These are phyloP conservation scores for Panus rudis DNA, from an alignment of 768 basidiomycete species.

Conservation along the genomic window DNA sequence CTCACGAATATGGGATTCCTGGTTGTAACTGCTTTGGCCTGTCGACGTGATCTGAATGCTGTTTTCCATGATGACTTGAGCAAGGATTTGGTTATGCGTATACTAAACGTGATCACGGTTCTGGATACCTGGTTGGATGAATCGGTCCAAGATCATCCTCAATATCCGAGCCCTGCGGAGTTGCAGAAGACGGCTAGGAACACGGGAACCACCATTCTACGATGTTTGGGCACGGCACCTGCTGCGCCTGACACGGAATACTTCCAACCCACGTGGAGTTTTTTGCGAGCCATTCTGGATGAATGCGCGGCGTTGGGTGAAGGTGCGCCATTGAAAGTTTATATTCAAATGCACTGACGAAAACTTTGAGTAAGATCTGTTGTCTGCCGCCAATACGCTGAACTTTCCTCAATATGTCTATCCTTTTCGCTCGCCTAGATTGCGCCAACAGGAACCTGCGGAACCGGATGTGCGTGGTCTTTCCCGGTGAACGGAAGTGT, in stretches of 20 bases:
- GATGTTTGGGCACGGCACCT: constrained; percentile 35
- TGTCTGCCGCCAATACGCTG: not conserved
- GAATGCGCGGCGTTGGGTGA: constrained; percentile 1
- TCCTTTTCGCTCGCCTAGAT: not conserved
- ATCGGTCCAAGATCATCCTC: constrained; percentile 31
- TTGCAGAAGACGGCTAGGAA: constrained; percentile 42
- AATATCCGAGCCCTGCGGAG: constrained; percentile 36
- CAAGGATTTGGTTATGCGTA: constrained; percentile 40
- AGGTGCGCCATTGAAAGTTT: constrained; percentile 1
- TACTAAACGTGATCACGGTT: constrained; percentile 47
- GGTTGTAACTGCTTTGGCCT: constrained; percentile 38
- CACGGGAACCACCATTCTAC: constrained; percentile 39
- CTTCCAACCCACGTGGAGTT: not conserved
- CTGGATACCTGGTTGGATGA: constrained; percentile 55
- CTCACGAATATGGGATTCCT: constrained; percentile 49
- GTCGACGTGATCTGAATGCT: constrained; percentile 39
- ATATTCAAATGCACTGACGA: not conserved
- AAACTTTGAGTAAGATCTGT: not conserved
- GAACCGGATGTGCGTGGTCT: not conserved
- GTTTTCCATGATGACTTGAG: constrained; percentile 44
- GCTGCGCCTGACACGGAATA: not conserved
- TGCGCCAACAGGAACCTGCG: not conserved
- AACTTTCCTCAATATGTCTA: not conserved
- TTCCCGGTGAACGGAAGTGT: no score
- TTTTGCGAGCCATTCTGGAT: not conserved